phyloP scores from a whole-genome alignment of 2,329 filamentous ascomycete species.

The Trichoderma asperellum region DNA sequence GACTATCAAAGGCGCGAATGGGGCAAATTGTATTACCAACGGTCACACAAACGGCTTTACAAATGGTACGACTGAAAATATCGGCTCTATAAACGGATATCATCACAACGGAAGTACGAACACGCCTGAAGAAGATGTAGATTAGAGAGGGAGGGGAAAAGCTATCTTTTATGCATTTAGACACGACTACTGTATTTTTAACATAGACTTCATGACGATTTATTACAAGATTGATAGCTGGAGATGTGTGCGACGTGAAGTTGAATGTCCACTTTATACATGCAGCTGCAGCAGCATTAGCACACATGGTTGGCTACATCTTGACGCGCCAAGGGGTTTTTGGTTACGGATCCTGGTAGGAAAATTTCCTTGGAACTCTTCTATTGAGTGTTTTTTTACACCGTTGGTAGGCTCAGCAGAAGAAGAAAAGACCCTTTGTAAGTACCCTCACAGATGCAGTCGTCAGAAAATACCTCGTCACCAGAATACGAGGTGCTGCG shows the following conservation, averaged over 20 bases:
- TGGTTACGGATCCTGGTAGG: not conserved
- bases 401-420: not conserved
- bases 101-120: conserved; percentile 42
- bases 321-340: not conserved
- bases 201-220: not conserved
- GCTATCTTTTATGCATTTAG: not conserved
- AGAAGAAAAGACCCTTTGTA: not conserved
- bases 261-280: not conserved
- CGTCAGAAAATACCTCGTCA: not conserved
- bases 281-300: not conserved
- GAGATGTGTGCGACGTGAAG: not conserved
- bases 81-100: conserved; percentile 36
- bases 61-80: conserved; percentile 48
- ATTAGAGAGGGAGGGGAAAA: conserved; percentile 37
- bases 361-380: not conserved
- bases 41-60: conserved; percentile 58
- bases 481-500: not conserved
- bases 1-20: conserved; percentile 51
- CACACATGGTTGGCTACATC: not conserved
- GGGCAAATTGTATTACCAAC: conserved; percentile 31
- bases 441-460: not conserved
- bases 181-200: conserved; percentile 7
- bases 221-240: not conserved
- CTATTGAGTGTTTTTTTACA: not conserved
- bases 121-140: conserved; percentile 50